Base-by-base conservation (phyloP, 2,329 filamentous ascomycete genomes). In the Alternaria dauci region DNA sequence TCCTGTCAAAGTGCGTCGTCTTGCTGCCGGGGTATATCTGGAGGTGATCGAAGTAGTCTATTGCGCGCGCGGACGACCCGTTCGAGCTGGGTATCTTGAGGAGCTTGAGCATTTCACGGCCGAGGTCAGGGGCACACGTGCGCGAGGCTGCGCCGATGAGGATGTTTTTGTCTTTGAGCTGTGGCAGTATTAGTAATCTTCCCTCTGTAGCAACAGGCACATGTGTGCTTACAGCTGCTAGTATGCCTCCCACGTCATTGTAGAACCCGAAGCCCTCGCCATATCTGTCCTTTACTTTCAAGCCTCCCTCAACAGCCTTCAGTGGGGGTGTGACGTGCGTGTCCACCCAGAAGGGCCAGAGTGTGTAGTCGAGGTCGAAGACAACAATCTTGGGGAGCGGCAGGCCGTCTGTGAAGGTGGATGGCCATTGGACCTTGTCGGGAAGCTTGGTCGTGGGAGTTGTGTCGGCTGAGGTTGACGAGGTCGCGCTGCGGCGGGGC, bases 321-420 rank as follows among this genome's bases (percentile, higher is more conserved):
- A 97, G 81, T 0, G 93, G 94, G 7, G 88, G 86, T 25, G 88
- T 87, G 70, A 95, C 91, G 80, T 97, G 94, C 4, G 93, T 97
- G 82, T 98, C 95, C 1, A 96, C 90, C 94, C 94, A 98, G 81
- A 97, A 97, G 5, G 94, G 93, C 95, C 94, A 98, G n/a, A 98
- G 85, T 0, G 95, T 98, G 84, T 97, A 98, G 84, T 98, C 94
- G 64, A 98, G 88, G 78, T 98, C 95, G 81, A 98, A 97, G 65
- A 95, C 91, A 71, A 98, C 86, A 68, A 97, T 85, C 63, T 89
- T 88, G 0, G 94, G 94, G 1, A 97, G 86, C 0, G 93, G 91
- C 0, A 88, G 86, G 42, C 87, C 85, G 68, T 90, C 88, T 62
- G 81, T 87, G 79, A 90, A 88, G 12, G 86, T 88, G 16, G 81